Conservation (phyloP, 306 rosid species). For the Vigna angularis region DNA sequence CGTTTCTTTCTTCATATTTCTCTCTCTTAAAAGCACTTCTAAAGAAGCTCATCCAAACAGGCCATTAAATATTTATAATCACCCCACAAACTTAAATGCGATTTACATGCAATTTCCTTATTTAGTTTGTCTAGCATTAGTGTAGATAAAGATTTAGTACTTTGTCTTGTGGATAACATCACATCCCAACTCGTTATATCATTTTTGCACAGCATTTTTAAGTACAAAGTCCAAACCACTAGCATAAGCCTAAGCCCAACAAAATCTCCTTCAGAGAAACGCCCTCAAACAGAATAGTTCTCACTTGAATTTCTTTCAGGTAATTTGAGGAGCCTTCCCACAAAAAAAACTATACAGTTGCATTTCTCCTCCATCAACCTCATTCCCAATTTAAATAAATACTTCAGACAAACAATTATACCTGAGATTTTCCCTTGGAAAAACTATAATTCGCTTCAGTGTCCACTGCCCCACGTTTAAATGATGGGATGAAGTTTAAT, state of each 20-base stretch:
- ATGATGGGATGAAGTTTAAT: slow-evolving; percentile 43
- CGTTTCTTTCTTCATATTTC: too few species aligned
- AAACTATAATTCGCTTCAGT: slow-evolving; percentile 51
- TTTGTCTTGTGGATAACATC: neutral
- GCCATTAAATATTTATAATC: too few species aligned
- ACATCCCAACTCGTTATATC: neutral
- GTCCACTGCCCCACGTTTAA: slow-evolving; percentile 47
- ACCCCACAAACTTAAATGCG: neutral
- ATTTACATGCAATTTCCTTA: neutral
- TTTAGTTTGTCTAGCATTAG: neutral
- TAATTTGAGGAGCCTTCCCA: too few species aligned
- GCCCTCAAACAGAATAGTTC: too few species aligned
- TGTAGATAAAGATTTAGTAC: neutral
- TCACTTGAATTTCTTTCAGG: too few species aligned
- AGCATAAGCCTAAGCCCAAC: too few species aligned
- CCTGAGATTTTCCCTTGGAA: slow-evolving; percentile 64
- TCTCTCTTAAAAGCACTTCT: too few species aligned
- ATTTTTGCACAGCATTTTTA: neutral
- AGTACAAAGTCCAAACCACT: neutral
- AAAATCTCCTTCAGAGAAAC: neutral
- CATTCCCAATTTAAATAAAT: slow-evolving; percentile 3
- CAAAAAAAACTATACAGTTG: too few species aligned
- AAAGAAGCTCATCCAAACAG: too few species aligned
- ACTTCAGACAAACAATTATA: slow-evolving; percentile 32
- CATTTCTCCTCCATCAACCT: too few species aligned